Evolutionary conservation across 2,329 filamentous ascomycete genomes (phyloP), one percentile per base, ranked within the genome.

Genomic region (Fusarium guadeloupense): DNA sequence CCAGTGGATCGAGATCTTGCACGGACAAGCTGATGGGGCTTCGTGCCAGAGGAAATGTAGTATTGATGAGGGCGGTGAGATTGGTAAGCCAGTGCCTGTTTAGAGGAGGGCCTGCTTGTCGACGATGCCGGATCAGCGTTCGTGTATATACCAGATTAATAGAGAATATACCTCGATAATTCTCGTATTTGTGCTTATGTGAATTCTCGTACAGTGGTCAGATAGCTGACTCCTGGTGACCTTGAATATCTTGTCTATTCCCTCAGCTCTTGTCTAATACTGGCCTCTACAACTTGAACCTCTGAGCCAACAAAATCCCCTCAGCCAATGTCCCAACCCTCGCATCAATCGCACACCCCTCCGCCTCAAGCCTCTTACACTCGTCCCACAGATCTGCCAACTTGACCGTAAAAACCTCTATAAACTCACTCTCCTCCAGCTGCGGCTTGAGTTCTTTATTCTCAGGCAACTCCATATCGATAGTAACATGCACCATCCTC

Each of bases 341-440:
- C 6, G 90, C 90, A 74, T 95, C 91, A 64, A 95, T 91, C 1
- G 89, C 91, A 74, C 85, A 93, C 0, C 91, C 91, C 62, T 92
- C 79, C 3, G 78, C 77, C 70, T 93, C 90, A 1, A 93, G 78
- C 62, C 74, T 82, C 72, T 86, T 85, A 71, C 88, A 88, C 70
- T 89, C 86, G 0, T 81, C 81, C 78, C 89, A 92, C 33, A 94
- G 74, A 13, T 82, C 78, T 17, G 75, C 78, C 37, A 94, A 71
- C 6, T 87, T 88, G 8, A 92, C 81, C 9, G 84, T 85, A 69
- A 94, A 93, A 28, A 88, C 88, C 72, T 93, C 90, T 69, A 94
- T 93, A 71, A 93, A 93, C 76, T 94, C 91, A 61, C 87, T 89
- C 21, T 93, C 90, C 71, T 94, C 90, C 7, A 93, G 80, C 70